Evolutionary conservation across 306 rosid genomes (phyloP).

Genomic region (Cucurbita maxima): DNA sequence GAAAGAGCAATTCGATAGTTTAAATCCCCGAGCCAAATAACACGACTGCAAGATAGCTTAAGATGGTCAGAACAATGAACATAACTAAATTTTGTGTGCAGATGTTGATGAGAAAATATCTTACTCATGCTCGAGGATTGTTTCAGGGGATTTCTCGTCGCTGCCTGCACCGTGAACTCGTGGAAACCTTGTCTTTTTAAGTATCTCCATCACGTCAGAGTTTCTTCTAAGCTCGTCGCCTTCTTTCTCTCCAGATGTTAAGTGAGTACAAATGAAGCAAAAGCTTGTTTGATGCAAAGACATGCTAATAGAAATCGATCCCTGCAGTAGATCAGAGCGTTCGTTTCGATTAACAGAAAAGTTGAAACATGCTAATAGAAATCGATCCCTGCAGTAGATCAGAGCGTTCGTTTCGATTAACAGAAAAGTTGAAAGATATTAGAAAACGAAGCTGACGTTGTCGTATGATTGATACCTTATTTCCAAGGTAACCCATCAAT

Average conservation of each 20-base stretch:
- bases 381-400: constrained; percentile 77
- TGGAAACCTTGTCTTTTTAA: constrained; percentile 90
- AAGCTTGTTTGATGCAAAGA: constrained; percentile 89
- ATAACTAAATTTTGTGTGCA: neutral
- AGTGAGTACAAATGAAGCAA: constrained; percentile 88
- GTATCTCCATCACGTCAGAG: constrained; percentile 89
- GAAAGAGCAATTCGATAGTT: constrained; percentile 87
- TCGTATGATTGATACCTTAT: constrained; percentile 50
- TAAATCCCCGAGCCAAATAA: constrained; percentile 98
- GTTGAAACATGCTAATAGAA: constrained; percentile 91
- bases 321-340: constrained; percentile 40
- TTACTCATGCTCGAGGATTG: constrained; percentile 97
- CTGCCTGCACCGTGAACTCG: constrained; percentile 54
- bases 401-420: constrained; percentile 5
- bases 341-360: constrained; percentile 5
- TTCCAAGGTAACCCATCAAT: constrained; percentile 97
- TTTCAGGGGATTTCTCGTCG: constrained; percentile 76
- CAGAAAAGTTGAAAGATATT: neutral
- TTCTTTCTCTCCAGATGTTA: constrained; percentile 95
- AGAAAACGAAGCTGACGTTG: neutral
- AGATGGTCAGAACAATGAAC: neutral
- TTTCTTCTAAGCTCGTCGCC: constrained; percentile 97
- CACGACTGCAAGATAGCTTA: constrained; percentile 40
- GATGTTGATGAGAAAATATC: neutral
- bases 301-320: constrained; percentile 93